Base-by-base conservation (phyloP, 2,329 filamentous ascomycete species). In the Botryotinia globosa region DNA sequence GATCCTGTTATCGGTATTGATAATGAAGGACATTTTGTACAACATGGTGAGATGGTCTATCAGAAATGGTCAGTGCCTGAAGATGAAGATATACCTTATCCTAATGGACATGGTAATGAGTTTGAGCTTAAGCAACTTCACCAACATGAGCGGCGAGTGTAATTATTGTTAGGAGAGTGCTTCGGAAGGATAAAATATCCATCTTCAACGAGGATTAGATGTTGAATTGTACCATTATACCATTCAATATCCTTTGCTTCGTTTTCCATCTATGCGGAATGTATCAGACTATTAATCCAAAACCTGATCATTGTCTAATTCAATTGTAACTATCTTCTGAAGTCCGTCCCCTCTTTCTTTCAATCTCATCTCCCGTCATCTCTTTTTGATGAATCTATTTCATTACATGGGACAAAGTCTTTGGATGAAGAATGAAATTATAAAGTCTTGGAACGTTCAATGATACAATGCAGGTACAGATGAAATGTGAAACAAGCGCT, bases 51-150 rank as follows among this genome's bases (percentile, higher is more conserved):
- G 44, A 72, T 68, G 34, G 63, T 72, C 51, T 61, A 72, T 61
- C 70, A 72, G 18, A 68, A 62, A n/a, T 72, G 70, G 63, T 22
- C 63, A 39, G 70, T 72, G 9, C 70, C 70, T 59, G 63, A 68
- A 61, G 34, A 51, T 20, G 22, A 51, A 29, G 32, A 61, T 20
- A 25, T 32, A 25, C 20, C 34, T 10, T 32, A 56, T 44, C 20
- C 6, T 0, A 25, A 25, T 42, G n/a, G 34, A 7, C 37, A 42
- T 3, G 32, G 20, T 56, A 8, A 5, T 29, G 34, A 32, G 2
- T 0, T 67, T 32, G 65, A 32, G 32, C 65, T 45, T 25, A 65
- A n/a, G 39, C 3, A 37, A 37, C 20, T 42, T 5, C 34, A 25
- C 32, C 25, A 2, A 56, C 25, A 42, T 16, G 7, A 32, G 18